These are phyloP conservation scores for Trichoderma citrinoviride DNA, from an alignment of 2,329 filamentous ascomycete genomes.

Conservation along the genomic window DNA sequence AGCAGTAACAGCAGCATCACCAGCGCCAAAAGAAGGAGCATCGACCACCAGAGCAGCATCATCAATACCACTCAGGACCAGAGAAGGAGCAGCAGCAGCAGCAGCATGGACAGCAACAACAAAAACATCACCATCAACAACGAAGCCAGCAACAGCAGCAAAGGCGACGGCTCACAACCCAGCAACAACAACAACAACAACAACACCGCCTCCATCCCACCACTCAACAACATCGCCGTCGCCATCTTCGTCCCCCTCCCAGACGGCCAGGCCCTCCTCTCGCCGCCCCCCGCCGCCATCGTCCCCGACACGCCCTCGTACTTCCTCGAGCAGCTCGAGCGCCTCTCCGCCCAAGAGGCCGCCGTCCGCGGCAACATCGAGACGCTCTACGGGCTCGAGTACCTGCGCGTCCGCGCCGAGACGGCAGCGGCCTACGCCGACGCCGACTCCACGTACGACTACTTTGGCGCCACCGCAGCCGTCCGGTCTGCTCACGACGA, in stretches of 20 bases:
- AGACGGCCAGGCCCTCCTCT: constrained; percentile 27
- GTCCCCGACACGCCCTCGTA: constrained; percentile 22
- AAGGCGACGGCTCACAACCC: too few species aligned
- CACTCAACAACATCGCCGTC: constrained; percentile 28
- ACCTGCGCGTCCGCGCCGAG: constrained; percentile 32
- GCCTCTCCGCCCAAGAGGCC: constrained; percentile 30
- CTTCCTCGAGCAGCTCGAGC: constrained; percentile 27
- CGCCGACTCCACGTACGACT: neutral
- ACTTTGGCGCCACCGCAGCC: neutral
- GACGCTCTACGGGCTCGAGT: constrained; percentile 33
- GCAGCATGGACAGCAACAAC: neutral
- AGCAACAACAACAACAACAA: neutral
- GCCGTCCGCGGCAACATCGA: constrained; percentile 34
- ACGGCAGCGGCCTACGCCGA: neutral
- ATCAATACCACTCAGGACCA: too few species aligned
- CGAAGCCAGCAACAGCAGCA: neutral
- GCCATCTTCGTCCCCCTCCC: constrained; percentile 38
- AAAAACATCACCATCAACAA: neutral
- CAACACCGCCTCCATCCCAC: constrained; percentile 17
- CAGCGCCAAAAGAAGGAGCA: neutral
- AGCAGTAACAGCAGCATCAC: neutral
- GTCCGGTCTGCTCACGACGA: neutral
- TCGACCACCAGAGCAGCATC: neutral
- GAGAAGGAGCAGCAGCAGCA: neutral
- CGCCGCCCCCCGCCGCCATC: constrained; percentile 22